These are phyloP conservation scores for Hyaloperonospora brassicae DNA, from an alignment of 352 stramenopile genomes.

Conservation along the genomic window DNA sequence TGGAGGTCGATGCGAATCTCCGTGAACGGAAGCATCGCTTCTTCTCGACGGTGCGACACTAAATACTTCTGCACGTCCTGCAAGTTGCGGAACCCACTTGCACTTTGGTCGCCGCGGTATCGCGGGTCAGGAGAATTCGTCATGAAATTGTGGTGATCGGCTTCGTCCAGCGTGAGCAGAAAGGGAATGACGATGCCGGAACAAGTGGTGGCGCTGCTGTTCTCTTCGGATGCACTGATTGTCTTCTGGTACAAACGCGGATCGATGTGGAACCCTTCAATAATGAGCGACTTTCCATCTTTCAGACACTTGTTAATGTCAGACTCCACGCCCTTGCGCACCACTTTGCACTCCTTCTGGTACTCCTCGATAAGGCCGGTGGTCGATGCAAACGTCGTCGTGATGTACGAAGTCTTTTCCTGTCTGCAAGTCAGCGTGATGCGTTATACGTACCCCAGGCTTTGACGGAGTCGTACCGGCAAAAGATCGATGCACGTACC, in stretches of 20 bases:
- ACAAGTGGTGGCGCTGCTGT: constrained; percentile 22
- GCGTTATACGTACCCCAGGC: neutral
- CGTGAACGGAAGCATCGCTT: constrained; percentile 54
- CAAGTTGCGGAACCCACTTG: constrained; percentile 61
- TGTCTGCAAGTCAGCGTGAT: constrained; percentile 19
- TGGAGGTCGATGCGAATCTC: constrained; percentile 76
- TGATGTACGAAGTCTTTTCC: constrained; percentile 64
- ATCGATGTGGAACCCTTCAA: constrained; percentile 84
- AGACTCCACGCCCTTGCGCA: constrained; percentile 72
- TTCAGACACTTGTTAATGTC: constrained; percentile 87
- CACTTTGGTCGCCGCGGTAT: constrained; percentile 52
- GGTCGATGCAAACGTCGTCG: constrained; percentile 47
- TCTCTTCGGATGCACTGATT: constrained; percentile 29
- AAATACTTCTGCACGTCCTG: constrained; percentile 77
- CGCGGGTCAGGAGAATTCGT: constrained; percentile 72
- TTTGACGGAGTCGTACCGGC: neutral
- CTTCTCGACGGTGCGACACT: constrained; percentile 34
- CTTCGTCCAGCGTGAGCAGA: constrained; percentile 53
- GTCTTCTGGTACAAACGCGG: constrained; percentile 78
- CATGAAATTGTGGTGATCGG: constrained; percentile 74
- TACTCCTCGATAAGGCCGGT: constrained; percentile 62
- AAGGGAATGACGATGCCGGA: constrained; percentile 80
- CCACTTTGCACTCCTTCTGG: constrained; percentile 67
- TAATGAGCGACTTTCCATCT: constrained; percentile 84
- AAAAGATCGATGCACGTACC: constrained; percentile 28